Percentiles rank a stretch among this genome's conserved stretches.
Evolutionary conservation across 192 early-diverging fungal genomes (phyloP).

Genomic region (Funneliformis geosporum): DNA sequence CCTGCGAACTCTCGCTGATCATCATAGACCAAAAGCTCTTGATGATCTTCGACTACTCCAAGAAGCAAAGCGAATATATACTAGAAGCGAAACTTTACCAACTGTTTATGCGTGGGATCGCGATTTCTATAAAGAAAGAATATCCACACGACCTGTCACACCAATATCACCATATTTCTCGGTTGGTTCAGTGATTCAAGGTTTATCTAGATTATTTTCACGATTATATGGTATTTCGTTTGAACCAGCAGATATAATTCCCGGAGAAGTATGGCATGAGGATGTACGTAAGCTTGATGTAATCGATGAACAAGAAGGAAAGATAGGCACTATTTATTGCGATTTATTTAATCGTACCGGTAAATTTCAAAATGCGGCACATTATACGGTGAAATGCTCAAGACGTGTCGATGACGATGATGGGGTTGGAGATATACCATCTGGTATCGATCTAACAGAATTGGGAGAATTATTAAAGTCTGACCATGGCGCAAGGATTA

Average conservation of each 20-base stretch:
- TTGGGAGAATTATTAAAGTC: constrained; percentile 39
- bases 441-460: constrained; percentile 38
- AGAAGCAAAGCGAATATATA: constrained; percentile 41
- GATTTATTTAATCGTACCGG: constrained; percentile 82
- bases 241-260: constrained; percentile 61
- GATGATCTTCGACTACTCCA: constrained; percentile 54
- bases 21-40: constrained; percentile 58
- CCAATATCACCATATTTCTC: constrained; percentile 77
- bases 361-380: constrained; percentile 85
- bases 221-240: constrained; percentile 87
- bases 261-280: constrained; percentile 89
- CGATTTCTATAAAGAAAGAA: constrained; percentile 63
- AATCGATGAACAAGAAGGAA: constrained; percentile 83
- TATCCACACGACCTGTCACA: constrained; percentile 41
- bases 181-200: constrained; percentile 85
- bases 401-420: constrained; percentile 81
- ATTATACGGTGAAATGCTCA: constrained; percentile 93
- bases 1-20: constrained; percentile 66
- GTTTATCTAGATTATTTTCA: constrained; percentile 82
- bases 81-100: constrained; percentile 9
- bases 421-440: constrained; percentile 44
- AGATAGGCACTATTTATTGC: constrained; percentile 91
- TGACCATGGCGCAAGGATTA: constrained; percentile 39
- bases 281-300: constrained; percentile 91
- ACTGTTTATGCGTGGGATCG: constrained; percentile 82